Percentiles rank a stretch among this genome's conserved stretches.
Conservation (phyloP, 2,329 filamentous ascomycete genomes). For the Botrytis tulipae region DNA sequence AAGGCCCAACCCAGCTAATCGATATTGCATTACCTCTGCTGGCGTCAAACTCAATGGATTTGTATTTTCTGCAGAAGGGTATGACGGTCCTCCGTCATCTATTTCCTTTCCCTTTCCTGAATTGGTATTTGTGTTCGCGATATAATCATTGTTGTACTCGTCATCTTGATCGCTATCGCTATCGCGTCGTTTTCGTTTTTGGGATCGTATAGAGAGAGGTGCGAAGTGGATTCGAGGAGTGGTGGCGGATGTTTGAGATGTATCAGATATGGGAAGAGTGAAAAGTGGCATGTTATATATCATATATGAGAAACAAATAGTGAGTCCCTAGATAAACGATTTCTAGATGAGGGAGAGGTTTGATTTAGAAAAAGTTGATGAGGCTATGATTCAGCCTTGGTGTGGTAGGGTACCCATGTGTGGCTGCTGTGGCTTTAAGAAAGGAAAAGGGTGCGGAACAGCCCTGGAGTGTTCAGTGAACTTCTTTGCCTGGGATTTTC, state of each 20-base stretch:
- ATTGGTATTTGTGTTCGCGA: neutral
- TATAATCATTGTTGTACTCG: neutral
- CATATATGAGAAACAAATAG: neutral
- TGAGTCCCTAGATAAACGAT: too few species aligned
- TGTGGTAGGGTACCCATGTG: neutral
- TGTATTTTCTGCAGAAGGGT: slow-evolving; percentile 35
- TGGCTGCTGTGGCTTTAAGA: neutral
- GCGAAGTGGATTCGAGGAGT: slow-evolving; percentile 22
- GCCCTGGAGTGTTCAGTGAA: neutral
- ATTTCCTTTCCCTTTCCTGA: neutral
- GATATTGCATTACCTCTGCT: slow-evolving; percentile 52
- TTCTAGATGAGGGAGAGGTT: neutral
- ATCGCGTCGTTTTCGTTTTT: slow-evolving; percentile 9
- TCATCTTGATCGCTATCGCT: neutral
- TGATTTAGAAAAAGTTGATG: neutral
- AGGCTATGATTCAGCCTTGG: slow-evolving; percentile 7
- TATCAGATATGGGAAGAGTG: slow-evolving; percentile 29
- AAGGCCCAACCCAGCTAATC: slow-evolving; percentile 51
- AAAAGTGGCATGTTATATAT: slow-evolving; percentile 31
- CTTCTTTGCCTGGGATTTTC: neutral
- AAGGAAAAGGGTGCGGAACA: neutral
- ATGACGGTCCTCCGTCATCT: neutral
- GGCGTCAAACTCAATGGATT: slow-evolving; percentile 57
- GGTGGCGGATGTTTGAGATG: slow-evolving; percentile 21
- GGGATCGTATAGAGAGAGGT: slow-evolving; percentile 24